A percentile compares a stretch with the other conserved stretches of the same genome.
Evolutionary conservation across 768 basidiomycete genomes (phyloP).

Genomic region (Tricholoma bakamatsutake): DNA sequence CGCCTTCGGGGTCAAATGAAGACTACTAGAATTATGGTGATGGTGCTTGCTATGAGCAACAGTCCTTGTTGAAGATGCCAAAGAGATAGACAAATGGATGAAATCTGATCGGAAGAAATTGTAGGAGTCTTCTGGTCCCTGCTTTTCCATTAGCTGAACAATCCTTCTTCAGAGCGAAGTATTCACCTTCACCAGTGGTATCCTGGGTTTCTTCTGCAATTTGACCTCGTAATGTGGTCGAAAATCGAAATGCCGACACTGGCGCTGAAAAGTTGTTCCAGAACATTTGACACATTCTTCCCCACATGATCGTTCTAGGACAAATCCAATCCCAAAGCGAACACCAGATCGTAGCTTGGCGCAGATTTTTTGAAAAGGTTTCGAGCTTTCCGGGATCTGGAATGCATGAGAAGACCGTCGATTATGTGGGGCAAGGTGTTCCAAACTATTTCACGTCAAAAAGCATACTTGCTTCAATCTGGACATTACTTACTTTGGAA

Average conservation of each 20-base stretch:
- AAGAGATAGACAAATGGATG: conserved; percentile 85
- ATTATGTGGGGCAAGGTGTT: conserved; percentile 16
- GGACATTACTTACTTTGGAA: conserved; percentile 67
- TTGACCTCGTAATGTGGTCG: conserved; percentile 73
- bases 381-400: conserved; percentile 14
- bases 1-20: conserved; percentile 81
- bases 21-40: conserved; percentile 46
- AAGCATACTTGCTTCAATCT: background rate
- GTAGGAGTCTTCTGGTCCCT: conserved; percentile 67
- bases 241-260: conserved; percentile 78
- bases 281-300: conserved; percentile 57
- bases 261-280: conserved; percentile 62
- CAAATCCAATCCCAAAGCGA: conserved; percentile 79
- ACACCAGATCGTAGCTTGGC: conserved; percentile 83
- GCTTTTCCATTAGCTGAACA: conserved; percentile 6
- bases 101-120: conserved; percentile 89
- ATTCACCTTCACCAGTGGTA: conserved; percentile 43
- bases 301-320: conserved; percentile 78
- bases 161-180: background rate
- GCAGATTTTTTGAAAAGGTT: conserved; percentile 61
- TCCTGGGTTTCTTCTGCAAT: conserved; percentile 41
- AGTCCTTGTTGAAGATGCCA: conserved; percentile 55
- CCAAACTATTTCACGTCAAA: conserved; percentile 12
- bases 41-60: conserved; percentile 5
- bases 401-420: conserved; percentile 12